Base-by-base conservation (phyloP, 106 monocot genomes). In the Dendrobium nobile region DNA sequence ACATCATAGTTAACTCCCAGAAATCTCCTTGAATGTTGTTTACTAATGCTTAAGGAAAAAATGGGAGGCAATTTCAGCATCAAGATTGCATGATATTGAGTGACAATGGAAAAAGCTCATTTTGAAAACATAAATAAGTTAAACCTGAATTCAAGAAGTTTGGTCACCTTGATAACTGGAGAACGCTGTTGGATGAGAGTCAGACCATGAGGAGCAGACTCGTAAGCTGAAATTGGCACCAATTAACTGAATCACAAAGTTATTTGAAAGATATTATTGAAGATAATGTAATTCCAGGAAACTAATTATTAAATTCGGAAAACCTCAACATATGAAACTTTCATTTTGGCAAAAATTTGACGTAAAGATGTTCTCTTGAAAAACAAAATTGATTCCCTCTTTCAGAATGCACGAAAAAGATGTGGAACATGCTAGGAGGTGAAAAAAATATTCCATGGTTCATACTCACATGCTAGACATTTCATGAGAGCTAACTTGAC, bases 171-270 rank as follows among this genome's bases (percentile, higher is more conserved):
- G 43, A 88, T 72, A 77, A 93, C 74, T 51, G 93, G 93, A 58
- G 93, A 93, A 17, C 93, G 86, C 72, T 93, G 93, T 77, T 93
- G 93, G 26, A 93, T 88, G 40, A 93, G 70, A 79, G 85, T 72
- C 42, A 88, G 11, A 41, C 55, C 79, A 81, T 88, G 82, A 54
- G 79, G 65, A 37, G 81, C 41, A 82, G 88, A 88, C 75, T 88
- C 90, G 77, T 90, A 90, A 85, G 83, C 90, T 90, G 85, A 78
- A 77, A 74, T 44, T 28, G 47, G 70, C 15, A 68, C 4, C 47
- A 33, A 48, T 45, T 11, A 68, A 37, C 13, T 79, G 11, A 70
- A 15, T 22, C 6, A 54, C 28, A 77, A 77, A 31, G 1, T 4
- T 16, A 74, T 74, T 20, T 74, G 19, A 44, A 43, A 74, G n/a